Evolutionary conservation across 164 flowering plant genomes (phyloP).

Genomic region (Tinospora cordifolia): DNA sequence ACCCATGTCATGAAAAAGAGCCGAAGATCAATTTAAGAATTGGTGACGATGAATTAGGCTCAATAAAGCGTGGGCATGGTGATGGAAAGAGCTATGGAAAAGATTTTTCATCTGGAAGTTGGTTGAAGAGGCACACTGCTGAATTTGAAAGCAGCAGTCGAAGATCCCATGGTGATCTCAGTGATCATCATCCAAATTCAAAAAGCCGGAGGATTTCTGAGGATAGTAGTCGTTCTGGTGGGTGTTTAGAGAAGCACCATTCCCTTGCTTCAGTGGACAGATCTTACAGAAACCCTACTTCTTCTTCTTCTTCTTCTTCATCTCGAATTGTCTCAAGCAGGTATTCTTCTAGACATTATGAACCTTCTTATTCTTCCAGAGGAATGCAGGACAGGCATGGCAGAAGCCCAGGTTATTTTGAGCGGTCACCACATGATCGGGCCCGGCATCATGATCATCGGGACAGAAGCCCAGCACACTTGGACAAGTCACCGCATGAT

Average conservation of each 20-base stretch:
- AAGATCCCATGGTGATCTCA: conserved; percentile 45
- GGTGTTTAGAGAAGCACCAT: conserved; percentile 38
- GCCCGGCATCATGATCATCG: conserved; percentile 20
- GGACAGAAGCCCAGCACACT: conserved; percentile 21
- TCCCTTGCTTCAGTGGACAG: conserved; percentile 50
- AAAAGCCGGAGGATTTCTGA: conserved; percentile 65
- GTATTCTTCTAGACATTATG: conserved; percentile 51
- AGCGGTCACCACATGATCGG: conserved; percentile 22
- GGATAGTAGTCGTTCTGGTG: conserved; percentile 33
- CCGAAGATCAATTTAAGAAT: conserved; percentile 44
- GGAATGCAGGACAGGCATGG: conserved; percentile 47
- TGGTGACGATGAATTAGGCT: conserved; percentile 39
- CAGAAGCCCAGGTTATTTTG: conserved; percentile 58
- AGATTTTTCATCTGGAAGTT: conserved; percentile 37
- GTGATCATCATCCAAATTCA: conserved; percentile 39
- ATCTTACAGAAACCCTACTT: conserved; percentile 38
- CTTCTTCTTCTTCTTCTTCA: conserved; percentile 36
- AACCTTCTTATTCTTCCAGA: conserved; percentile 47
- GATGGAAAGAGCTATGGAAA: conserved; percentile 45
- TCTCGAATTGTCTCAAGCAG: conserved; percentile 36
- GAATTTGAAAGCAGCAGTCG: conserved; percentile 51
- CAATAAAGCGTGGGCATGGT: conserved; percentile 32
- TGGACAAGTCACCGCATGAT: conserved; percentile 43
- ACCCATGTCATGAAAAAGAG: conserved; percentile 37
- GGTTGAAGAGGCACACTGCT: conserved; percentile 50